Evolutionary conservation across 768 basidiomycete genomes (phyloP), one percentile per base, ranked within the genome.

Genomic region (Favolaschia claudopus): DNA sequence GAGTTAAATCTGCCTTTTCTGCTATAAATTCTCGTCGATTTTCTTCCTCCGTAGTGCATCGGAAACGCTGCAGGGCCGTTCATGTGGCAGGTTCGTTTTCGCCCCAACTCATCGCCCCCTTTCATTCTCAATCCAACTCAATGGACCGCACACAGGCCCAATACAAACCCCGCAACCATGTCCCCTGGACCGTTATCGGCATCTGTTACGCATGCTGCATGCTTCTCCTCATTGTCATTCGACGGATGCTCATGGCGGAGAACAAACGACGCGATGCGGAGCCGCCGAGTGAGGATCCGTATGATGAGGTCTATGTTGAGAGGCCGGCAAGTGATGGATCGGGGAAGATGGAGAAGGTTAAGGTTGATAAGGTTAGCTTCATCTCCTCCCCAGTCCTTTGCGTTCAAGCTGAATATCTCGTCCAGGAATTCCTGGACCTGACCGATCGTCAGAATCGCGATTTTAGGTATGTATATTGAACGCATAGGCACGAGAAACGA

Each of bases 131-230:
- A n/a, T n/a, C n/a, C n/a, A n/a, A n/a, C n/a, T n/a, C n/a, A n/a
- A n/a, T n/a, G 15, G 8, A 13, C 25, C 15, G 13, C 12, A 22
- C 27, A 10, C 32, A 58, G 59, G 69, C 70, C 0, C 71, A 77
- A 67, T 85, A 82, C 65, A 76, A 75, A 58, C 84, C 84, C 7
- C 76, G 83, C 8, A 84, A 85, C 57, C 79, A 71, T 46, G 67
- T 86, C 19, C 86, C 86, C 5, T 88, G 87, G 86, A 74, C 73
- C 46, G 73, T 86, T 64, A 86, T 86, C 49, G 77, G 81, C 6
- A 67, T 79, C 39, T 82, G 82, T 69, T 81, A 82, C 67, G 42
- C 73, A 27, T 37, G 67, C 37, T 82, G 83, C 67, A 79, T 82
- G 8, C 6, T 73, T 14, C 51, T 65, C 12, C 17, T 65, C 17